Conservation (phyloP, 1,139 yeast species). For the Hansenula anomala region DNA sequence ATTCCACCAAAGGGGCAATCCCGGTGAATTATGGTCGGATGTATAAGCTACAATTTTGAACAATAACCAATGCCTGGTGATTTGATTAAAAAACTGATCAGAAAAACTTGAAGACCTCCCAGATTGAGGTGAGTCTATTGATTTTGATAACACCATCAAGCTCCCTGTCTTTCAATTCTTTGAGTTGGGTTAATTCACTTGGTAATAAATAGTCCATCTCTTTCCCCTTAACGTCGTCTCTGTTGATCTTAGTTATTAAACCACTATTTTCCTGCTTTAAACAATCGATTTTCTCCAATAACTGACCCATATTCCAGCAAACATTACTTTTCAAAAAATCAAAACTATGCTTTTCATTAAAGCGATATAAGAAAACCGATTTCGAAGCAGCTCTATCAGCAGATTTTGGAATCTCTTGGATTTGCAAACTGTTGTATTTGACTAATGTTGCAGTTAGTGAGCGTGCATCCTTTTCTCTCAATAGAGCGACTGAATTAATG, state of each 20-base stretch:
- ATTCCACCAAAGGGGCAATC: slow-evolving; percentile 2
- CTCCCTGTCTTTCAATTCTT: slow-evolving; percentile 54
- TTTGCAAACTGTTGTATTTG: slow-evolving; percentile 56
- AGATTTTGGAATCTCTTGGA: slow-evolving; percentile 91
- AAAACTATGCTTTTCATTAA: slow-evolving; percentile 49
- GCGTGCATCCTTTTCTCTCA: slow-evolving; percentile 75
- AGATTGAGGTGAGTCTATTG: slow-evolving; percentile 47
- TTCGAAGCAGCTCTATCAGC: slow-evolving; percentile 90
- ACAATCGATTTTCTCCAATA: slow-evolving; percentile 49
- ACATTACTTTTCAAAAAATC: slow-evolving; percentile 47
- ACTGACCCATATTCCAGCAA: slow-evolving; percentile 65
- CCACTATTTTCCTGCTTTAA: slow-evolving; percentile 61
- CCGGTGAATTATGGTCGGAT: background rate
- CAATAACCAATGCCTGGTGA: too few species aligned
- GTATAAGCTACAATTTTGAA: too few species aligned
- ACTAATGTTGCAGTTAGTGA: slow-evolving; percentile 53
- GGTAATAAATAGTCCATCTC: slow-evolving; percentile 72
- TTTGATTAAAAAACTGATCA: too few species aligned
- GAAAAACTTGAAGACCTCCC: slow-evolving; percentile 44
- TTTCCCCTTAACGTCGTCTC: slow-evolving; percentile 86
- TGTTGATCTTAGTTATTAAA: slow-evolving; percentile 70
- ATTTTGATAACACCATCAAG: slow-evolving; percentile 48
- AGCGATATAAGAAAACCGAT: slow-evolving; percentile 78
- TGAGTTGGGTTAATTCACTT: slow-evolving; percentile 69
- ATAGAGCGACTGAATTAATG: slow-evolving; percentile 68